A percentile compares a stretch with the other conserved stretches of the same genome.
phyloP scores from a whole-genome alignment of 2,329 filamentous ascomycete genomes.

The Paecilomyces sp. region DNA sequence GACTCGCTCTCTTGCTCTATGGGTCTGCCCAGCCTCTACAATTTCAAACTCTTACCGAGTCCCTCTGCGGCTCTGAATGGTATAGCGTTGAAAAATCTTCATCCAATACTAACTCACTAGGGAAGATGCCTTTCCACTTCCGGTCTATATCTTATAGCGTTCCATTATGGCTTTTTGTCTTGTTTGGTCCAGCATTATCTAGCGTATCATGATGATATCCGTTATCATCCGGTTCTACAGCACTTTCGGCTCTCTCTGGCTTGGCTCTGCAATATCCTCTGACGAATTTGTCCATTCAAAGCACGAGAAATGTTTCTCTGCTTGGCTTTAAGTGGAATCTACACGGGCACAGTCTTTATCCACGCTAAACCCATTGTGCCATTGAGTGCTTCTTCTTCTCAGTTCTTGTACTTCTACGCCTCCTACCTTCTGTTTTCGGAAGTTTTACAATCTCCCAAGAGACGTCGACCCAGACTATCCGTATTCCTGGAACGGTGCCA shows the following conservation, averaged over 20 bases:
- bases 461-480: background rate
- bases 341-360: background rate
- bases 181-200: background rate
- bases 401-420: background rate
- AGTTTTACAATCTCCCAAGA: background rate
- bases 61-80: background rate
- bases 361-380: background rate
- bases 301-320: background rate
- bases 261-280: background rate
- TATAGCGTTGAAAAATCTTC: background rate
- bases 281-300: background rate
- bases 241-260: background rate
- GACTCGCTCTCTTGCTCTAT: background rate
- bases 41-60: background rate
- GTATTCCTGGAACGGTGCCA: background rate
- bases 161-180: background rate
- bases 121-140: background rate
- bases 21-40: background rate
- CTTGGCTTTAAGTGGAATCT: background rate
- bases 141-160: background rate
- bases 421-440: background rate
- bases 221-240: background rate
- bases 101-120: background rate
- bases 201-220: background rate
- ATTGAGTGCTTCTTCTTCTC: background rate